A percentile compares a stretch with the other conserved stretches of the same genome.
These are phyloP conservation scores for Geotrichum restrictum DNA, from an alignment of 1,139 yeast genomes.

Conservation along the genomic window DNA sequence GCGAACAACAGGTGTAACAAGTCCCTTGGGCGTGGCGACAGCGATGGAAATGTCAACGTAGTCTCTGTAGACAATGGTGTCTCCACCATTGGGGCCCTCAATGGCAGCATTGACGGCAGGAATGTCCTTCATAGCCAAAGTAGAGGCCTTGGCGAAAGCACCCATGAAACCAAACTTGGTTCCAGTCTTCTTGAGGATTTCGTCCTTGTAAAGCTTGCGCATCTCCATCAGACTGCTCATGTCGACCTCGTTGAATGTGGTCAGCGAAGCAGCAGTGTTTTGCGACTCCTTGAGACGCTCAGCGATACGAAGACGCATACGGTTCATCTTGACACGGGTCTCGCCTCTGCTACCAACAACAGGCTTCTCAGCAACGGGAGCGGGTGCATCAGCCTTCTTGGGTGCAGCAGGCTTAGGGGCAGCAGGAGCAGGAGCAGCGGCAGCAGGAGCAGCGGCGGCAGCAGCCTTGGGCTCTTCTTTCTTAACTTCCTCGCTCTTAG, in stretches of 20 bases:
- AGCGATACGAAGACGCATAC: conserved; percentile 98
- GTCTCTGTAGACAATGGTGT: conserved; percentile 93
- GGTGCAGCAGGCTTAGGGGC: conserved; percentile 28
- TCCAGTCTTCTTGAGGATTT: conserved; percentile 89
- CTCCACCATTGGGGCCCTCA: conserved; percentile 65
- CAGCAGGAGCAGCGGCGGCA: conserved; percentile 25
- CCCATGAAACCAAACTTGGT: conserved; percentile 98
- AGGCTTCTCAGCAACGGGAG: conserved; percentile 38
- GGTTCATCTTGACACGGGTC: conserved; percentile 95
- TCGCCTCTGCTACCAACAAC: conserved; percentile 70
- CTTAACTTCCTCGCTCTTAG: conserved; percentile 33
- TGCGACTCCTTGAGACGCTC: conserved; percentile 99
- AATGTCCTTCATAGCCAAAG: conserved; percentile 88
- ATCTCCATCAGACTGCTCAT: conserved; percentile 89
- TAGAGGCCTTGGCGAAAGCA: conserved; percentile 90
- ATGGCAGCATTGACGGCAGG: conserved; percentile 96
- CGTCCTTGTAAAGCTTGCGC: conserved; percentile 97
- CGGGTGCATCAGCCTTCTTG: conserved; percentile 32
- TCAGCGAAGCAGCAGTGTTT: conserved; percentile 96
- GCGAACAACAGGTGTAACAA: conserved; percentile 96
- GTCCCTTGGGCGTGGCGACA: conserved; percentile 98
- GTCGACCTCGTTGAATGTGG: conserved; percentile 97
- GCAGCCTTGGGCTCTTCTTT: conserved; percentile 33
- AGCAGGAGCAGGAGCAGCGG: conserved; percentile 26
- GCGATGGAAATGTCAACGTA: conserved; percentile 95